These are phyloP conservation scores for Trametes cinnabarina DNA, from an alignment of 768 basidiomycete genomes.

Conservation along the genomic window DNA sequence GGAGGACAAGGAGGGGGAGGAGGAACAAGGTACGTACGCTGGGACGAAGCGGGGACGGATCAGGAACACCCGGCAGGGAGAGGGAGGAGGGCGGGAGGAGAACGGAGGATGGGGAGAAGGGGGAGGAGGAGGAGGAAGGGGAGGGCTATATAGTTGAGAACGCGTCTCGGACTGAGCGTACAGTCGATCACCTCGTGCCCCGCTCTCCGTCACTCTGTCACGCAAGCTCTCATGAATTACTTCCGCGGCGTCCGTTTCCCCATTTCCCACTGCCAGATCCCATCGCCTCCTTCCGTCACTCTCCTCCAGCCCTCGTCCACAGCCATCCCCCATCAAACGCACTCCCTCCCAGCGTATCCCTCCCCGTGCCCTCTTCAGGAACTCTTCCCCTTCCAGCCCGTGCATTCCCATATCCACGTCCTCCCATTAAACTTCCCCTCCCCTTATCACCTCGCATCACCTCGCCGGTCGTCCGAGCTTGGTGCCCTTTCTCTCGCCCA, in stretches of 20 bases:
- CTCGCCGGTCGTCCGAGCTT: constrained; percentile 8
- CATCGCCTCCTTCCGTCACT: constrained; percentile 5
- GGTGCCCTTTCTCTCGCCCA: not conserved
- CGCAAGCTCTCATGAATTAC: constrained; percentile 18
- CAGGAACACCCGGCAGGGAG: constrained; percentile 17
- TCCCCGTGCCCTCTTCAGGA: not conserved
- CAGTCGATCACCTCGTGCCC: constrained; percentile 21
- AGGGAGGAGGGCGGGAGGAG: constrained; percentile 20
- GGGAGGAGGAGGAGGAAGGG: constrained; percentile 19
- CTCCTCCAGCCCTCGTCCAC: constrained; percentile 5
- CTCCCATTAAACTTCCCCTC: not conserved
- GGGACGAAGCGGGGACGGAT: constrained; percentile 9
- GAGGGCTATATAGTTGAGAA: constrained; percentile 29
- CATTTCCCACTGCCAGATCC: too few species aligned
- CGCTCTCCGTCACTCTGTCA: constrained; percentile 7
- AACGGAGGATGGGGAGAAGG: constrained; percentile 19
- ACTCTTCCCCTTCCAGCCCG: constrained; percentile 2
- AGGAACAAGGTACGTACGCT: constrained; percentile 15
- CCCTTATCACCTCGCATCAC: constrained; percentile 20
- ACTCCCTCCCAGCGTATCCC: not conserved
- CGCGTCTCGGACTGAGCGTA: too few species aligned
- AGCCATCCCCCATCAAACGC: constrained; percentile 1
- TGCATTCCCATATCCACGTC: not conserved
- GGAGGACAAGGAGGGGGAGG: constrained; percentile 21
- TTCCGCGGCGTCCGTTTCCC: constrained; percentile 18